Base-by-base conservation (phyloP, 1,284 basidiomycete genomes). In the Malassezia japonica region DNA sequence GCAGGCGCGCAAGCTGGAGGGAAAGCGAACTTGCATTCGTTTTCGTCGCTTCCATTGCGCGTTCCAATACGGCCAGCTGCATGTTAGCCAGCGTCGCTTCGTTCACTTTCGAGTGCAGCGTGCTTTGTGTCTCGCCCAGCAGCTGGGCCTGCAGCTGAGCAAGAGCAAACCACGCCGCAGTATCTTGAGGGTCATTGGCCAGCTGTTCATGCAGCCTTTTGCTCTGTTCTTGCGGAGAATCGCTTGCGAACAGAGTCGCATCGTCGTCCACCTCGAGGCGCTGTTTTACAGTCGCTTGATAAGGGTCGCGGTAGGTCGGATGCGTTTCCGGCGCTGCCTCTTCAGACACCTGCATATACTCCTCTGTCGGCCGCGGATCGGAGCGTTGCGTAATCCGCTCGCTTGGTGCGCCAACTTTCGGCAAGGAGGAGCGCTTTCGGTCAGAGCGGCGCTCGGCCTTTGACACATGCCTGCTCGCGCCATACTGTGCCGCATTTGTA, bases 21-120 rank as follows among this genome's bases (percentile, higher is more conserved):
- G 44, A 24, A 5, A 53, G 6, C 4, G 45, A 29, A 2, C 8
- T 12, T 2, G 12, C 15, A 34, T 52, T 52, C 4, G 12, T 6
- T 5, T 5, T 13, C 16, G 21, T 20, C 6, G 37, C 38, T 7
- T 34, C 10, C 18, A 38, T 16, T 4, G 51, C 51, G 6, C 46
- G 39, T n/a, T 54, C 46, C 24, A 54, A 15, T 5, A 54, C 51
- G n/a, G 46, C 40, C 20, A 54, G 16, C 25, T 48, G 35, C 46
- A 44, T 41, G 9, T 23, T 27, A 1, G 51, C 46, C 21, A 43
- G 20, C 24, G 38, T 36, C 5, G 46, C 12, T 31, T 43, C 39
- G 1, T 27, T 34, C 4, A 15, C 3, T 7, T 34, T 15, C 4
- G 38, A 25, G 9, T 16, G 9, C 27, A 13, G 24, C n/a, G 23